phyloP scores from a whole-genome alignment of 2,329 filamentous ascomycete genomes.

The Colletotrichum sp. region DNA sequence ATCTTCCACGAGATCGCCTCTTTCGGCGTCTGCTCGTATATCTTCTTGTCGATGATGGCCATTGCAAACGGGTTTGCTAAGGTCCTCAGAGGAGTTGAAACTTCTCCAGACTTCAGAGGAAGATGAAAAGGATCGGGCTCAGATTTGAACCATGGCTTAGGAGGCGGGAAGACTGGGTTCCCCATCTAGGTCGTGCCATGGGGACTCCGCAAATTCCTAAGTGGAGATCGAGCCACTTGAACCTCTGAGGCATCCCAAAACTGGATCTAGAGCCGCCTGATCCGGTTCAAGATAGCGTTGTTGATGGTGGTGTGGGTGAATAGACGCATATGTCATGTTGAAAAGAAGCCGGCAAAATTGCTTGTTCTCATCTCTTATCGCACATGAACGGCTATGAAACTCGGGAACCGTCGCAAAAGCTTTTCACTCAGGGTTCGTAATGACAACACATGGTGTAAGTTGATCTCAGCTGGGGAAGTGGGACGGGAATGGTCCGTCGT shows the following conservation, averaged over 20 bases:
- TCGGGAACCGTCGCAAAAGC: not conserved
- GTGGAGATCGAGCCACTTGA: not conserved
- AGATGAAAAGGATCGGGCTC: not conserved
- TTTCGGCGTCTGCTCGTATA: not conserved
- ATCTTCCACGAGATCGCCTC: not conserved
- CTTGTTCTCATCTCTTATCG: too few relatives aligned
- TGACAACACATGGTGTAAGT: not conserved
- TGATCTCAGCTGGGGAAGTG: not conserved
- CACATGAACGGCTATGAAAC: too few relatives aligned
- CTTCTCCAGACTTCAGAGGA: not conserved
- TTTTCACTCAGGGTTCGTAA: accelerated
- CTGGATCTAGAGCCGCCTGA: not conserved
- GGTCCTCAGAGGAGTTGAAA: not conserved
- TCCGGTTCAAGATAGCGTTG: not conserved
- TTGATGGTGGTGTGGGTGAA: not conserved
- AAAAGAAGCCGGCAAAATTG: too few relatives aligned
- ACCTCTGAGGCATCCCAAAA: not conserved
- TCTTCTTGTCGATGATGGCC: not conserved
- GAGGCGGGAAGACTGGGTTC: not conserved
- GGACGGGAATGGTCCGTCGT: not conserved
- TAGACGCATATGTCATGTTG: too few relatives aligned
- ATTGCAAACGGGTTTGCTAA: not conserved
- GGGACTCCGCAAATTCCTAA: not conserved
- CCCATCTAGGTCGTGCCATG: not conserved
- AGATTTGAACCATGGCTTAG: not conserved